A percentile compares a stretch with the other conserved stretches of the same genome.
Conservation (phyloP, 768 basidiomycete genomes). For the Boletus pseudopeckii region DNA sequence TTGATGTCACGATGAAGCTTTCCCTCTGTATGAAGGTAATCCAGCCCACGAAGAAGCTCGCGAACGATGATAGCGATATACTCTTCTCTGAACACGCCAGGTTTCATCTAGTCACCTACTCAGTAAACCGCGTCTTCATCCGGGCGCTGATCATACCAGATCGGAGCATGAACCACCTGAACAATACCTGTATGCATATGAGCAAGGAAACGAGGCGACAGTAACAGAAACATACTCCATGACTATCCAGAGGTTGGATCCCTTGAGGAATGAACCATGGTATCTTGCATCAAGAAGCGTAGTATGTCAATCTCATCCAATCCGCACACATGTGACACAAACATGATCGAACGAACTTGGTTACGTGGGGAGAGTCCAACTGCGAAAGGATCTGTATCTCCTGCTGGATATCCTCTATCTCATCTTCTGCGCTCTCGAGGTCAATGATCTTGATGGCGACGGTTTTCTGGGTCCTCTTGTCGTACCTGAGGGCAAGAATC, state of each 20-base stretch:
- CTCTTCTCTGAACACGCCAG: conserved; percentile 95
- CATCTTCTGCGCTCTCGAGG: conserved; percentile 97
- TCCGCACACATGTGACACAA: conserved; percentile 28
- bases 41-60: conserved; percentile 87
- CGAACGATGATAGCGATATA: conserved; percentile 97
- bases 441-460: conserved; percentile 99
- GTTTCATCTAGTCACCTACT: conserved; percentile 76
- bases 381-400: conserved; percentile 98
- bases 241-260: conserved; percentile 96
- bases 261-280: conserved; percentile 94
- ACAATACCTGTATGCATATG: conserved; percentile 64
- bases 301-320: conserved; percentile 31
- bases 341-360: conserved; percentile 62
- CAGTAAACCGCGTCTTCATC: conserved; percentile 3
- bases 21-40: conserved; percentile 93
- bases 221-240: conserved; percentile 72
- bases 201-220: conserved; percentile 1
- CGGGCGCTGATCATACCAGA: conserved; percentile 54
- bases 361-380: conserved; percentile 93
- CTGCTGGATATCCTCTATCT: conserved; percentile 99
- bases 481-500: conserved; percentile 50
- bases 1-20: conserved; percentile 99
- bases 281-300: conserved; percentile 53
- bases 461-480: conserved; percentile 92
- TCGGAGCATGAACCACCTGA: conserved; percentile 98